Conservation (phyloP, 768 basidiomycete genomes). For the Lentinula sp. region DNA sequence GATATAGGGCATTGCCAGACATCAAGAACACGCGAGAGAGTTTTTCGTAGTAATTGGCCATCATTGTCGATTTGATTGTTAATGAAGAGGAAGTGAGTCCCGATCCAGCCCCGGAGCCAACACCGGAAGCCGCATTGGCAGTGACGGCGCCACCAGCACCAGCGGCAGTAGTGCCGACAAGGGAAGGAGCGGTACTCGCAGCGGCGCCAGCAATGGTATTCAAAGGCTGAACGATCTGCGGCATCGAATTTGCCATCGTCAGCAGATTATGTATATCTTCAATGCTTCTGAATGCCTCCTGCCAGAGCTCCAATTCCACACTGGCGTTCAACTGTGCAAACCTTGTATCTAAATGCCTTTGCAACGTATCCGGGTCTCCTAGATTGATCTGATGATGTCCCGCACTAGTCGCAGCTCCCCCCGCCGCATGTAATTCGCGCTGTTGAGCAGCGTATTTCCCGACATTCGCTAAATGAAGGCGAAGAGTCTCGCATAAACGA, state of each 20-base stretch:
- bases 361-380: constrained; percentile 88
- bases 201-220: too few species aligned
- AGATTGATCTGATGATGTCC: constrained; percentile 81
- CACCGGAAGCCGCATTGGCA: too few species aligned
- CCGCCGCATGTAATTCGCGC: too few species aligned
- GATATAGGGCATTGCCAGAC: constrained; percentile 90
- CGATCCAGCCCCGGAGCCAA: neutral
- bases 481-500: constrained; percentile 91
- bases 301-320: constrained; percentile 98
- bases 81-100: neutral
- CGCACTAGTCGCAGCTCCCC: too few species aligned
- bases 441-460: constrained; percentile 93
- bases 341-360: constrained; percentile 93
- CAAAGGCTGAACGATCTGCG: constrained; percentile 31
- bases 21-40: constrained; percentile 95
- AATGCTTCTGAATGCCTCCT: constrained; percentile 96
- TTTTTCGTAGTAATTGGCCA: constrained; percentile 99
- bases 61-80: constrained; percentile 63
- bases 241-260: constrained; percentile 88
- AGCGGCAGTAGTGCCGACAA: too few species aligned
- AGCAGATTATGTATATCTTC: constrained; percentile 97
- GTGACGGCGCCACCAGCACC: too few species aligned
- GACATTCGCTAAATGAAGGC: constrained; percentile 90
- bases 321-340: constrained; percentile 96
- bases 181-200: too few species aligned